Percentiles rank a stretch among this genome's conserved stretches.
These are phyloP conservation scores for Plasmodium cynomolgi DNA, from an alignment of 169 alveolate genomes.

Conservation along the genomic window DNA sequence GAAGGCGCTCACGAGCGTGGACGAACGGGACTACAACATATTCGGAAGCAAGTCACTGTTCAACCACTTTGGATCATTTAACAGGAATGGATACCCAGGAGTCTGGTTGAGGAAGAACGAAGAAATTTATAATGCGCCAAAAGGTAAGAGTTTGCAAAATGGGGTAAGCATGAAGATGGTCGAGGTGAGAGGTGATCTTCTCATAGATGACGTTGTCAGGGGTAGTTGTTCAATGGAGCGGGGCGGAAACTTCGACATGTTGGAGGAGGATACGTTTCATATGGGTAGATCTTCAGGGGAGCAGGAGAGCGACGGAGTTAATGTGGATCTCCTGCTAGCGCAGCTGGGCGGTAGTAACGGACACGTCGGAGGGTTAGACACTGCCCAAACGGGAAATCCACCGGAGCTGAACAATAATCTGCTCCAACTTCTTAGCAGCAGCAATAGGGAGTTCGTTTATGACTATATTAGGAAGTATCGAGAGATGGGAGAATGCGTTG, in stretches of 20 bases:
- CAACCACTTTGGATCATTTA: conserved; percentile 38
- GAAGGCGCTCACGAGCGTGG: conserved; percentile 19
- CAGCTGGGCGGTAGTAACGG: not conserved
- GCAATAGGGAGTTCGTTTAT: not conserved
- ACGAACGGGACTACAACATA: not conserved
- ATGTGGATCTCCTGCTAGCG: not conserved
- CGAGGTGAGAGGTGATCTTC: not conserved
- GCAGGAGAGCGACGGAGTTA: not conserved
- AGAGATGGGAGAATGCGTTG: not conserved
- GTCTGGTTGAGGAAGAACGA: not conserved
- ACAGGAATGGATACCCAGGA: not conserved
- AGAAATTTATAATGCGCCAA: not conserved
- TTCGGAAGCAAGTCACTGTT: conserved; percentile 10
- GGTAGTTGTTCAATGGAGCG: not conserved
- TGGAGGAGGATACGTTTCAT: not conserved
- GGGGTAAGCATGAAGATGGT: not conserved
- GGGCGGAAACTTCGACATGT: not conserved
- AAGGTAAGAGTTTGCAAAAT: conserved; percentile 6
- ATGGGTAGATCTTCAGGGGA: not conserved
- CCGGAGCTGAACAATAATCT: not conserved
- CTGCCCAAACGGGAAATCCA: not conserved
- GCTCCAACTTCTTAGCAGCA: not conserved
- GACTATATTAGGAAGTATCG: not conserved
- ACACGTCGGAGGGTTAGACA: not conserved
- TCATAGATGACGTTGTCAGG: not conserved